phyloP scores from a whole-genome alignment of 2,329 filamentous ascomycete genomes.

The Proliferodiscus dingleyae region DNA sequence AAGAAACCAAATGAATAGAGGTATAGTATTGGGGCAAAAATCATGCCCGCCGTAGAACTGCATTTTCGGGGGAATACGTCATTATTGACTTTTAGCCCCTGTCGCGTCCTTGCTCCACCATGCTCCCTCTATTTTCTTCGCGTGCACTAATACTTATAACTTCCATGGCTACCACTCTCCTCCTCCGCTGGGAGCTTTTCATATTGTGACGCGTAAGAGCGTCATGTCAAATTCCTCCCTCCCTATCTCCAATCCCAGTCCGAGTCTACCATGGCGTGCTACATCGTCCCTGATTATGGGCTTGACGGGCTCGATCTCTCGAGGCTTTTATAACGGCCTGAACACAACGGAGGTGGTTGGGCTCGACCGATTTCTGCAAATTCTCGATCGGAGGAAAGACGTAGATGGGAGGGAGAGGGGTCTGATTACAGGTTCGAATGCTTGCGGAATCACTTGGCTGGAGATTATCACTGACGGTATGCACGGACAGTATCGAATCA shows the following conservation, averaged over 20 bases:
- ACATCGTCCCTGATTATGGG: slow-evolving; percentile 73
- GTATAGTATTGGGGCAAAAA: too few relatives aligned
- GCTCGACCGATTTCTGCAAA: slow-evolving; percentile 66
- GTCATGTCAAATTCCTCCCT: slow-evolving; percentile 14
- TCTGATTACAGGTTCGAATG: slow-evolving; percentile 84
- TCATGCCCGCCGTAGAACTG: too few relatives aligned
- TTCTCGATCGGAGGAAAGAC: slow-evolving; percentile 70
- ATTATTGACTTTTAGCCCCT: too few relatives aligned
- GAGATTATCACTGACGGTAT: too few relatives aligned
- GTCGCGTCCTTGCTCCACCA: too few relatives aligned
- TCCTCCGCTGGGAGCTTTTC: slow-evolving; percentile 11
- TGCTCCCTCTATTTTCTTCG: too few relatives aligned
- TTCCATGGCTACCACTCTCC: slow-evolving; percentile 12
- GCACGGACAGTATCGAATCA: slow-evolving; percentile 70
- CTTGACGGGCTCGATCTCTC: slow-evolving; percentile 63
- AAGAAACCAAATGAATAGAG: too few relatives aligned
- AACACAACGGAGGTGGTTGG: slow-evolving; percentile 74
- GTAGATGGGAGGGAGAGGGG: slow-evolving; percentile 64
- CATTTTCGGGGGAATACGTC: too few relatives aligned
- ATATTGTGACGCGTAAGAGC: slow-evolving; percentile 15
- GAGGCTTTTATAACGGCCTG: slow-evolving; percentile 69
- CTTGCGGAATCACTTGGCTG: too few relatives aligned
- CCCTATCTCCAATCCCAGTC: slow-evolving; percentile 14
- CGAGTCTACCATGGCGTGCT: slow-evolving; percentile 59
- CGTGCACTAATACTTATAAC: too few relatives aligned